Evolutionary conservation across 2,329 filamentous ascomycete genomes (phyloP).

Genomic region (Atkinsonella texensis): DNA sequence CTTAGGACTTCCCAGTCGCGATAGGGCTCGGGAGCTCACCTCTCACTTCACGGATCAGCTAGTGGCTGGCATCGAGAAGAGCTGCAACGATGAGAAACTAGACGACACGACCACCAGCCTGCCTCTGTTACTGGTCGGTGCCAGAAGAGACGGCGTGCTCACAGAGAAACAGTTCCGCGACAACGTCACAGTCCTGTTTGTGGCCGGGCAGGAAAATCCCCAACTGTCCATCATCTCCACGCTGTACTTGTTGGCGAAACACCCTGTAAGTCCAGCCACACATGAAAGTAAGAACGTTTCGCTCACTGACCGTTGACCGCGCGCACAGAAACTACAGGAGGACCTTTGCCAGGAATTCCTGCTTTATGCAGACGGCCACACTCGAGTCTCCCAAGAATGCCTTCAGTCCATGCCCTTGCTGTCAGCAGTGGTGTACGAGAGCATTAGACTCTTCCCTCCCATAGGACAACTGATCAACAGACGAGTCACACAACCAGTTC

Average conservation of each 20-base stretch:
- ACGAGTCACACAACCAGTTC: constrained; percentile 14
- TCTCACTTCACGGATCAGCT: constrained; percentile 16
- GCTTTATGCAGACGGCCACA: background rate
- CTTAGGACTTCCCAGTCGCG: constrained; percentile 15
- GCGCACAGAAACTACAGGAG: constrained; percentile 16
- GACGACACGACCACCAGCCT: constrained; percentile 2
- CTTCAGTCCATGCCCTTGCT: constrained; percentile 27
- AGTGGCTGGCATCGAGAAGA: constrained; percentile 2
- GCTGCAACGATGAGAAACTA: constrained; percentile 6
- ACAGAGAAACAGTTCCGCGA: constrained; percentile 26
- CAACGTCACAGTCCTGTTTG: constrained; percentile 27
- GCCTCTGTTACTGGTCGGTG: constrained; percentile 12
- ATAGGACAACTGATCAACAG: constrained; percentile 37
- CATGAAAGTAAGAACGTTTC: background rate
- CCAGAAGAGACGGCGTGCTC: constrained; percentile 12
- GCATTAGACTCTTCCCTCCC: constrained; percentile 35
- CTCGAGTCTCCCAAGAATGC: constrained; percentile 9
- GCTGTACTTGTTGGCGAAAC: constrained; percentile 24
- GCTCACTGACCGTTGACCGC: no score
- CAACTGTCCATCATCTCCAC: constrained; percentile 24
- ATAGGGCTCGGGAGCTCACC: constrained; percentile 15
- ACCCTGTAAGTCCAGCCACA: constrained; percentile 11
- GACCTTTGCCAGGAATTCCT: constrained; percentile 20
- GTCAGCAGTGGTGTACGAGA: constrained; percentile 32
- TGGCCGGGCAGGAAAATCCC: constrained; percentile 30